Base-by-base conservation (phyloP, 192 early-diverging fungal species). In the Powellomyces hirtus region DNA sequence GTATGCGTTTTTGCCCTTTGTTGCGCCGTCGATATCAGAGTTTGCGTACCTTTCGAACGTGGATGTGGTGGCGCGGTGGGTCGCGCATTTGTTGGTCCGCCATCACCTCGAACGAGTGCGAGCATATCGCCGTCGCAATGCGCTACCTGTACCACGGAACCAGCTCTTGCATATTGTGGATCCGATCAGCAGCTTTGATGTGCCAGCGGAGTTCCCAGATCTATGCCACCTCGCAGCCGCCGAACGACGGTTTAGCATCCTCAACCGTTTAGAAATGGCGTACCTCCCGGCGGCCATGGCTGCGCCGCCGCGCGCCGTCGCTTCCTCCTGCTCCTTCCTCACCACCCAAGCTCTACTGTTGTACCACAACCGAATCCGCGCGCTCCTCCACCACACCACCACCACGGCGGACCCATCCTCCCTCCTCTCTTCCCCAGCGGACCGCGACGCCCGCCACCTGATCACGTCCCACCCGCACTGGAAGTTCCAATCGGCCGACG, bases 31-130 rank as follows among this genome's bases (percentile, higher is more conserved):
- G 16, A 0, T 36, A 11, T 27, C 33, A 4, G 64, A 53, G 51
- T 55, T 66, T 56, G 49, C 64, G 14, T 26, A 24, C 16, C 24
- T 66, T 20, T 66, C 44, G 5, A 38, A 46, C 13, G 31, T 38
- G 5, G 53, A 66, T 22, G 13, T 66, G 4, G 33, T 66, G n/a
- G 51, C 7, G 27, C 24, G 64, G 3, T 66, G 64, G 64, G 64
- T 66, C 16, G n/a, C 16, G 10, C 64, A 66, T 27, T 29, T 66
- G 16, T 52, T 66, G 7, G 6, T 38, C 1, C 29, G 51, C 18
- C 35, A 52, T 22, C n/a, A 18, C 36, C 35, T 60, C n/a, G 20
- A 14, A 2, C 16, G 59, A 60, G 2, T 60, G n/a, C 59, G 37
- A 2, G 59, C 16, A 27, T 60, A 60, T 22, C 29, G 18, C 20